A percentile compares a stretch with the other conserved stretches of the same genome.
Conservation (phyloP, 2,329 filamentous ascomycete genomes). For the Aspergillus japonicus region DNA sequence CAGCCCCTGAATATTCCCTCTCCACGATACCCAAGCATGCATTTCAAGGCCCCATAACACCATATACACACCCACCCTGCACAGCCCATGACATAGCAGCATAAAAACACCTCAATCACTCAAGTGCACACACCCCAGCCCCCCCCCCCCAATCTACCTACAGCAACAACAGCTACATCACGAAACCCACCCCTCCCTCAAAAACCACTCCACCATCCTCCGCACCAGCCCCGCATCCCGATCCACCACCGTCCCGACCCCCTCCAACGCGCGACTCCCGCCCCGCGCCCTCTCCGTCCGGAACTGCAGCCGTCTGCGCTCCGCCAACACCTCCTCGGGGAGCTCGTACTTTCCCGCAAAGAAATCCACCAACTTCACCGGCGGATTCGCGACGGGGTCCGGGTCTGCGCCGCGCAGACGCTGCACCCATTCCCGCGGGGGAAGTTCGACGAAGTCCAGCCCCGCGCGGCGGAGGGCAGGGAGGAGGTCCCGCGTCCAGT, state of each 20-base stretch:
- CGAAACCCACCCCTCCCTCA: slow-evolving; percentile 18
- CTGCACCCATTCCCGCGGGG: slow-evolving; percentile 28
- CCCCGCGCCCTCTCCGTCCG: slow-evolving; percentile 20
- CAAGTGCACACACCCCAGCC: no score
- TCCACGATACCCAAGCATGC: slow-evolving; percentile 1
- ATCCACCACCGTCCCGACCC: slow-evolving; percentile 9
- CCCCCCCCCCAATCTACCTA: no score
- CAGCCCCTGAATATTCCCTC: no score
- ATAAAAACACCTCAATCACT: no score
- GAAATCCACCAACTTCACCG: slow-evolving; percentile 55
- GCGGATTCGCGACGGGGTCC: slow-evolving; percentile 52
- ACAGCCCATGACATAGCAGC: no score
- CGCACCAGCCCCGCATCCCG: slow-evolving; percentile 27
- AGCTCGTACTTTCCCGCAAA: slow-evolving; percentile 53
- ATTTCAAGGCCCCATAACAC: no score
- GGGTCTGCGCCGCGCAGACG: slow-evolving; percentile 46
- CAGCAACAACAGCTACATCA: no score
- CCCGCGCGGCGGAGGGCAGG: slow-evolving; percentile 52
- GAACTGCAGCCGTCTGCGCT: slow-evolving; percentile 13
- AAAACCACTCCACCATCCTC: slow-evolving; percentile 40
- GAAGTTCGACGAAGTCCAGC: slow-evolving; percentile 30
- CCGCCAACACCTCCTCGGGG: slow-evolving; percentile 4
- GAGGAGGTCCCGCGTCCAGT: slow-evolving; percentile 55
- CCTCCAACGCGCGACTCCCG: slow-evolving; percentile 14
- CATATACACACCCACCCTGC: no score